Evolutionary conservation across 2,329 filamentous ascomycete genomes (phyloP).

Genomic region (Aureobasidium sp.): DNA sequence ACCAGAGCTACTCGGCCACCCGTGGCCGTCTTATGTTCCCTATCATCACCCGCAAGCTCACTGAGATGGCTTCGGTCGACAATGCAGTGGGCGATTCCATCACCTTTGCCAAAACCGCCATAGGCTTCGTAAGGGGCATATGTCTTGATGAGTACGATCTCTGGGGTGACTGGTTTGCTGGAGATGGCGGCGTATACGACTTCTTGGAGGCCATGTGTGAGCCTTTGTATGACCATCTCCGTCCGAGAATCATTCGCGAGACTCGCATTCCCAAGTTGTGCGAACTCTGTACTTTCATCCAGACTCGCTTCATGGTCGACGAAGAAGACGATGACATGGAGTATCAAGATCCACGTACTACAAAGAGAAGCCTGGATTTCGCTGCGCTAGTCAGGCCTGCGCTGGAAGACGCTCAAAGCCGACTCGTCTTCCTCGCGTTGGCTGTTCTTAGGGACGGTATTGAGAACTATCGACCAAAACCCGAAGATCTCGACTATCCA

Average conservation of each 20-base stretch:
- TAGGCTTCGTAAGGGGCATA: slow-evolving; percentile 56
- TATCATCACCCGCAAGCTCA: slow-evolving; percentile 53
- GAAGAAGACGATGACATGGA: slow-evolving; percentile 38
- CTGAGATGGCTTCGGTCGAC: slow-evolving; percentile 47
- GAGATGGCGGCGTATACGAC: slow-evolving; percentile 53
- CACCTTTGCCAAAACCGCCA: slow-evolving; percentile 53
- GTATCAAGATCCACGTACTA: slow-evolving; percentile 41
- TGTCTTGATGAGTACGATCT: slow-evolving; percentile 60
- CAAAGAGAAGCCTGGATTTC: slow-evolving; percentile 45
- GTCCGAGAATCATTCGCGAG: slow-evolving; percentile 57
- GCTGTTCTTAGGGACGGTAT: slow-evolving; percentile 57
- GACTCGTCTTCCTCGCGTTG: slow-evolving; percentile 57
- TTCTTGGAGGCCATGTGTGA: slow-evolving; percentile 60
- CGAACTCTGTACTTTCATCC: slow-evolving; percentile 56
- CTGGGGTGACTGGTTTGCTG: slow-evolving; percentile 59
- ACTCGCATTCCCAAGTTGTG: slow-evolving; percentile 57
- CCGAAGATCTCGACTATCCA: slow-evolving; percentile 58
- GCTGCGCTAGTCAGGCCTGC: slow-evolving; percentile 53
- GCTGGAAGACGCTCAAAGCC: slow-evolving; percentile 58
- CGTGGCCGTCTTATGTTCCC: slow-evolving; percentile 51
- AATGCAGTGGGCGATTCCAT: slow-evolving; percentile 56
- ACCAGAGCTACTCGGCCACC: slow-evolving; percentile 53
- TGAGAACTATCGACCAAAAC: slow-evolving; percentile 55
- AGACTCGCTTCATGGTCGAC: slow-evolving; percentile 54
- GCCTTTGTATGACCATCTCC: slow-evolving; percentile 56